A percentile compares a stretch with the other conserved stretches of the same genome.
Evolutionary conservation across 2,329 filamentous ascomycete species (phyloP).

Genomic region (Claviceps cyperi): DNA sequence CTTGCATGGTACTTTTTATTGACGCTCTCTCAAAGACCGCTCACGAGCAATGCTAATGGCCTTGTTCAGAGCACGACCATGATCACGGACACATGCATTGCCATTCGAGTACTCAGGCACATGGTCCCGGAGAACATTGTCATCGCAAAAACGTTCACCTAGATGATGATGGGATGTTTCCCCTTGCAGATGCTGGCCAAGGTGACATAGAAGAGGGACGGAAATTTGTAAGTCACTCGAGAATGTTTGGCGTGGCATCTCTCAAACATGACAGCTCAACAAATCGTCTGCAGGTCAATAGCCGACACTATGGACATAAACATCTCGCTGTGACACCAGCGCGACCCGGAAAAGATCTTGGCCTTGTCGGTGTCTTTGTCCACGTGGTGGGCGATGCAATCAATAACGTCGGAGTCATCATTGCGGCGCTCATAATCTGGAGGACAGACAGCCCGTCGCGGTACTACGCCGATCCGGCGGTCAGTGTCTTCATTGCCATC

Average conservation of each 20-base stretch:
- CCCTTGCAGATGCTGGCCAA: neutral
- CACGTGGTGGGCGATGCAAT: conserved; percentile 60
- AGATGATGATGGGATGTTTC: neutral
- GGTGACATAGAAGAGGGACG: neutral
- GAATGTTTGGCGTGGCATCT: neutral
- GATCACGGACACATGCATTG: conserved; percentile 13
- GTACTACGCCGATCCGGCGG: conserved; percentile 59
- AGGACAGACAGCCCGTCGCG: conserved; percentile 38
- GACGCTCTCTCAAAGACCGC: neutral
- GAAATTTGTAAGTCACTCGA: neutral
- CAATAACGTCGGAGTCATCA: conserved; percentile 64
- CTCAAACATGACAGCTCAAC: neutral
- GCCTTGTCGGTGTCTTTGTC: conserved; percentile 54
- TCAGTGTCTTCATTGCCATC: conserved; percentile 54
- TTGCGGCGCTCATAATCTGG: conserved; percentile 57
- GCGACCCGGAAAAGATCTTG: conserved; percentile 42
- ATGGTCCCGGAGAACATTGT: conserved; percentile 1
- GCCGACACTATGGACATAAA: conserved; percentile 32
- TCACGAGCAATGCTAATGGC: neutral
- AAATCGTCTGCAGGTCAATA: neutral
- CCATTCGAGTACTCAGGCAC: conserved; percentile 11
- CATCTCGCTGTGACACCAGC: conserved; percentile 23
- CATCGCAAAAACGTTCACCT: neutral
- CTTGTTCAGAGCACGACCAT: conserved; percentile 20
- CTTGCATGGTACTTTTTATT: conserved; percentile 40